Evolutionary conservation across 495 filamentous ascomycete genomes (phyloP).

Genomic region (Aspergillus haitiensis): DNA sequence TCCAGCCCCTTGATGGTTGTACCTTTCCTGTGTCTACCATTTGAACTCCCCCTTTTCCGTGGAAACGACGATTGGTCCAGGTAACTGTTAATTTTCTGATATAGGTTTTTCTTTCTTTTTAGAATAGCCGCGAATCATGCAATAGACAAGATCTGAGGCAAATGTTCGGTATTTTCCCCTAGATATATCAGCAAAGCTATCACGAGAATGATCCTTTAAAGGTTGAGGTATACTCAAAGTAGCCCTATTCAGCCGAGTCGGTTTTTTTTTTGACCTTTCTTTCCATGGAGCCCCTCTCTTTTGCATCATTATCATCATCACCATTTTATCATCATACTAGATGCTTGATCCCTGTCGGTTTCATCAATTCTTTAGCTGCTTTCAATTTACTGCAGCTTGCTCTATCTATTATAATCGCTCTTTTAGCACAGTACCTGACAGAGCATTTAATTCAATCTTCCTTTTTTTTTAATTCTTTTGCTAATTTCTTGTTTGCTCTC

Average conservation of each 20-base stretch:
- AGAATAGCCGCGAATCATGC: too few species aligned
- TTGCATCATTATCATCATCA: not conserved
- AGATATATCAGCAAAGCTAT: too few species aligned
- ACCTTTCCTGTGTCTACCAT: too few species aligned
- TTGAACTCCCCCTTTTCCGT: too few species aligned
- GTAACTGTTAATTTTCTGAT: too few species aligned
- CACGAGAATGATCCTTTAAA: too few species aligned
- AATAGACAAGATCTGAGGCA: too few species aligned
- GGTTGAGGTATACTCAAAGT: too few species aligned
- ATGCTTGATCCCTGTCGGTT: conserved; percentile 24
- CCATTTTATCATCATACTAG: not conserved
- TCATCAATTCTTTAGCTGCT: conserved; percentile 8
- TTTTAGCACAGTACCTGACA: conserved; percentile 17
- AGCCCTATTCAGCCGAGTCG: not conserved
- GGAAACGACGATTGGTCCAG: too few species aligned
- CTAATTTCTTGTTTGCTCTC: conserved; percentile 15
- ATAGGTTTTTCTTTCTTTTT: too few species aligned
- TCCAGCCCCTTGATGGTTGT: too few species aligned
- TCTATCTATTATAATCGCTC: conserved; percentile 16
- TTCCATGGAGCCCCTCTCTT: not conserved
- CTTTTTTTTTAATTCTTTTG: conserved; percentile 6
- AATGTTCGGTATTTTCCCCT: too few species aligned
- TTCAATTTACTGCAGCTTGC: conserved; percentile 25
- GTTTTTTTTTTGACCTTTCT: conserved; percentile 3
- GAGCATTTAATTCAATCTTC: conserved; percentile 1